These are phyloP conservation scores for Gryganskiella cystojenkinii DNA, from an alignment of 192 early-diverging fungal species.

Conservation along the genomic window DNA sequence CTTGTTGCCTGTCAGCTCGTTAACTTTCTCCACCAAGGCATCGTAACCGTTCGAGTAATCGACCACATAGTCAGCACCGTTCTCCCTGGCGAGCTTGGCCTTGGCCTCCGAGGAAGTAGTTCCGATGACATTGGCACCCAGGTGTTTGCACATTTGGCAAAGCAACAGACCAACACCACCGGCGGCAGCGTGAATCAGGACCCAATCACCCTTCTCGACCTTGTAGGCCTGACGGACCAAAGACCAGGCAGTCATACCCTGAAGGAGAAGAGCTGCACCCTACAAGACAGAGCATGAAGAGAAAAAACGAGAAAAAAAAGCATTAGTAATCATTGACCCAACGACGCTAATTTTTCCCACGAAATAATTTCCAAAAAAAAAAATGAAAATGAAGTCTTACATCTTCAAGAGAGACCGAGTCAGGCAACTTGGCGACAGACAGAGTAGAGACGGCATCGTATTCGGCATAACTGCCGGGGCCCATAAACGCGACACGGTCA, in stretches of 20 bases:
- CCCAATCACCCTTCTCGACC: slow-evolving; percentile 76
- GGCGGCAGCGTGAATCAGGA: slow-evolving; percentile 91
- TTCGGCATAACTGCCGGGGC: slow-evolving; percentile 75
- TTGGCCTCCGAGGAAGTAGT: slow-evolving; percentile 80
- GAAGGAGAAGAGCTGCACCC: slow-evolving; percentile 59
- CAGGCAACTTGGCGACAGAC: slow-evolving; percentile 51
- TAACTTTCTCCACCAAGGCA: slow-evolving; percentile 70
- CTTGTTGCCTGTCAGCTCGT: slow-evolving; percentile 71
- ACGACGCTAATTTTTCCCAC: not conserved
- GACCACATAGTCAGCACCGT: slow-evolving; percentile 79
- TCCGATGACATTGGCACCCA: slow-evolving; percentile 89
- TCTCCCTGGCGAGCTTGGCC: slow-evolving; percentile 61
- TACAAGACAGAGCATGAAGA: not conserved
- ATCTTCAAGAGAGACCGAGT: slow-evolving; percentile 3
- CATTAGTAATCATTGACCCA: slow-evolving; percentile 56
- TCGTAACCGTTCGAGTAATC: slow-evolving; percentile 67
- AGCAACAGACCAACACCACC: slow-evolving; percentile 90
- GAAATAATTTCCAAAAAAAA: not conserved
- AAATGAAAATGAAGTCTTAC: slow-evolving; percentile 7
- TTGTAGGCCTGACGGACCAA: slow-evolving; percentile 72
- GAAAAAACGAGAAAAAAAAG: not conserved
- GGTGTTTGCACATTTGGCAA: slow-evolving; percentile 72
- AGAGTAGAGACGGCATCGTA: slow-evolving; percentile 60
- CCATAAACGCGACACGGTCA: slow-evolving; percentile 81
- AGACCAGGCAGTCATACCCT: slow-evolving; percentile 83